phyloP scores from a whole-genome alignment of 2,329 filamentous ascomycete genomes.

The Elsinoe australis region DNA sequence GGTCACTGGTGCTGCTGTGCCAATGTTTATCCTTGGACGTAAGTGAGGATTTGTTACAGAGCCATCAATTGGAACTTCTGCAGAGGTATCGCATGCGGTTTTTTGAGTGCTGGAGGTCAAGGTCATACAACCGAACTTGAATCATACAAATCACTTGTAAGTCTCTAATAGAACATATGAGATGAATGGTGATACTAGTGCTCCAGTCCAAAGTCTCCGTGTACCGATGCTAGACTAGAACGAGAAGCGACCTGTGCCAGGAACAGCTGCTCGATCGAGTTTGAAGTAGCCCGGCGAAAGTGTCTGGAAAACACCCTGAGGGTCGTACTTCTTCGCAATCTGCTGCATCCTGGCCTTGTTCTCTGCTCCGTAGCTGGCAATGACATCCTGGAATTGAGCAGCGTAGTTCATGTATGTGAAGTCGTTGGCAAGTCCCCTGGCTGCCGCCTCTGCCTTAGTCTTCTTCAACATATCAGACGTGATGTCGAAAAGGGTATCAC shows the following conservation, averaged over 20 bases:
- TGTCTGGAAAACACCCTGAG: constrained; percentile 31
- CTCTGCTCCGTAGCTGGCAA: constrained; percentile 28
- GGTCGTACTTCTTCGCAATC: constrained; percentile 33
- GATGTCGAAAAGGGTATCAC: not conserved
- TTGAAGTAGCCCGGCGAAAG: constrained; percentile 33
- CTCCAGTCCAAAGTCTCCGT: no score
- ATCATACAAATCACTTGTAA: no score
- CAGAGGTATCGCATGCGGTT: no score
- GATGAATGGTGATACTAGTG: no score
- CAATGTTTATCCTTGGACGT: no score
- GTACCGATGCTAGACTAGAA: not conserved
- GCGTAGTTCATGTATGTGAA: constrained; percentile 34
- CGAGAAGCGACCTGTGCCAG: not conserved
- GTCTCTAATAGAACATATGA: no score
- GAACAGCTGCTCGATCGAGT: constrained; percentile 18
- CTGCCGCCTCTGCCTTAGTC: constrained; percentile 1
- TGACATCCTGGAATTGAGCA: constrained; percentile 31
- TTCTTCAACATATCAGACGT: not conserved
- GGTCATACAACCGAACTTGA: no score
- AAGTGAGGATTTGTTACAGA: no score
- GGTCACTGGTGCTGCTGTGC: no score
- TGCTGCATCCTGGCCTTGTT: constrained; percentile 27
- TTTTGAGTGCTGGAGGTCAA: no score
- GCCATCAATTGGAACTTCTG: no score
- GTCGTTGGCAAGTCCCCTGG: constrained; percentile 18